phyloP scores from a whole-genome alignment of 2,329 filamentous ascomycete genomes.

The Penicillium sp. region DNA sequence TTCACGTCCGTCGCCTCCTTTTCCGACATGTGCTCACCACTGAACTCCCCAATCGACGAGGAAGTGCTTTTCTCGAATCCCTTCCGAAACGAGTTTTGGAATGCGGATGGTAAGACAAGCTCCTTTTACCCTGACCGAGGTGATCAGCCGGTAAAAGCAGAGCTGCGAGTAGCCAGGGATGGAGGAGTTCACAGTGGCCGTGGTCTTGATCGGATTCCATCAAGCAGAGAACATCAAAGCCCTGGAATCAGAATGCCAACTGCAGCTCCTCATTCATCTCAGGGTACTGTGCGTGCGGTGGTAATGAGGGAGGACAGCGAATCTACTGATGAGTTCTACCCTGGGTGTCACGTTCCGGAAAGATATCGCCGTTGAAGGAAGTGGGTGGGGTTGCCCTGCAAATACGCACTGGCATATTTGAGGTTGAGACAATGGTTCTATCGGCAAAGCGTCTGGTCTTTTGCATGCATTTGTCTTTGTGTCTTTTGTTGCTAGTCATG shows the following conservation, averaged over 20 bases:
- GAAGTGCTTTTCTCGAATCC: conserved; percentile 21
- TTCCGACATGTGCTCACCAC: conserved; percentile 20
- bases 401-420: background rate
- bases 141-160: conserved; percentile 25
- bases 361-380: background rate
- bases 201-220: conserved; percentile 19
- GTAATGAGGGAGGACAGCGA: conserved; percentile 14
- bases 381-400: no score
- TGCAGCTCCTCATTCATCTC: background rate
- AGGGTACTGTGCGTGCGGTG: background rate
- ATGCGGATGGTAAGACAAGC: conserved; percentile 30
- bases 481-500: background rate
- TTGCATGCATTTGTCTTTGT: background rate
- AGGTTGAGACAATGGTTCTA: background rate
- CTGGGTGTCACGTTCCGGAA: background rate
- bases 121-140: conserved; percentile 24
- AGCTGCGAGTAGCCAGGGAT: conserved; percentile 16
- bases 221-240: conserved; percentile 12
- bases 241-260: background rate
- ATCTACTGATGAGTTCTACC: conserved; percentile 14
- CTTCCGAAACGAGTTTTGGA: conserved; percentile 29
- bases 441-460: background rate
- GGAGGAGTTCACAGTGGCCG: conserved; percentile 21
- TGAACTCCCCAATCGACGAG: conserved; percentile 21
- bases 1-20: conserved; percentile 3